Evolutionary conservation across 75 land plant species (phyloP), one percentile per base, ranked within the genome.

Genomic region (Selaginella tamariscina): DNA sequence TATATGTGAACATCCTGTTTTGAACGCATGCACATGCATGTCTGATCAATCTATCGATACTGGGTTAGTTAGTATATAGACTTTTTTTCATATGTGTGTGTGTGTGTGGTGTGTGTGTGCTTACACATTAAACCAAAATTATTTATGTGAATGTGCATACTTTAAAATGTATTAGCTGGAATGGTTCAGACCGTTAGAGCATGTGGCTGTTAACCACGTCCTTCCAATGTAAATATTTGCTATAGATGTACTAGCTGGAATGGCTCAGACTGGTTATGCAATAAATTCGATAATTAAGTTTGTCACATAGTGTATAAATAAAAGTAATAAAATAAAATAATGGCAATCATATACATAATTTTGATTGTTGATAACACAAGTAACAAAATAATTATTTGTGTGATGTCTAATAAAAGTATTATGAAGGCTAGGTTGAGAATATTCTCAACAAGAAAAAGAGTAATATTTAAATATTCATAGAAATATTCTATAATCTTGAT

Each of bases 371-470:
- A 56, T 32, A n/a, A 39, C 57, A 1, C 54, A 67, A n/a, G n/a
- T 2, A 66, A 69, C 49, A 5, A 57, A 39, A 15, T 15, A 20
- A 31, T 24, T 27, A 1, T 26, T 0, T 2, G 29, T 31, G 44
- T 31, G 24, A 2, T 5, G 30, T 30, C 33, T 27, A 67, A 21
- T 29, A 73, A 66, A 69, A 8, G 21, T 1, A 0, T 5, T 24
- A 54, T 73, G 23, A 64, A 8, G 8, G 8, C 27, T 64, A 73
- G 54, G 64, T 73, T 8, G 75, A 73, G 24, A 27, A 69, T 9
- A 73, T 73, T 24, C 49, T 73, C 0, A 69, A 73, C 54, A 73
- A 55, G 55, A 82, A 83, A 55, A 75, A 67, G 74, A 67, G 79
- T 74, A 83, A n/a, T n/a, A n/a, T n/a, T n/a, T n/a, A n/a, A n/a